Evolutionary conservation across 106 monocot species (phyloP).

Genomic region (Acorus calamus): DNA sequence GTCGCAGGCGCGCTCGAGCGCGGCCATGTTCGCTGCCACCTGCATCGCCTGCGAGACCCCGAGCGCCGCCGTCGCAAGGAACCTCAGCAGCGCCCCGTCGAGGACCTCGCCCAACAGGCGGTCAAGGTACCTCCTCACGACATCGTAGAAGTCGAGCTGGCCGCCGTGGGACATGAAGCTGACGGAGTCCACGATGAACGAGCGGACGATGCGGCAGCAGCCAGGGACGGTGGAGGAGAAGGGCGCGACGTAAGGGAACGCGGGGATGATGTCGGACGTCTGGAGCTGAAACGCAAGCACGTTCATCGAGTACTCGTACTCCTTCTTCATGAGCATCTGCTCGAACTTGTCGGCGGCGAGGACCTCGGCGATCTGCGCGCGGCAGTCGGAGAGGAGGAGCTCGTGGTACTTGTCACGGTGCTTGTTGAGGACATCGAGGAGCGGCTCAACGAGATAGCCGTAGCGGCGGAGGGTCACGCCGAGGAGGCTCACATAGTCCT

Average conservation of each 20-base stretch:
- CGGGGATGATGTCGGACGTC: conserved; percentile 77
- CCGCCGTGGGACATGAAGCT: conserved; percentile 96
- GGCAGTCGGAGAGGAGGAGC: conserved; percentile 80
- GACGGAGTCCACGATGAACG: conserved; percentile 89
- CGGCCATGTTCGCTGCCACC: conserved; percentile 89
- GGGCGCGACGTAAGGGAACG: conserved; percentile 89
- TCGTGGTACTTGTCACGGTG: conserved; percentile 98
- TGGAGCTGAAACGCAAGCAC: conserved; percentile 89
- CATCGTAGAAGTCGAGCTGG: conserved; percentile 63
- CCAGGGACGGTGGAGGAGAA: conserved; percentile 86
- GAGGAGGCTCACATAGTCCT: conserved; percentile 78
- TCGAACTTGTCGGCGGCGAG: conserved; percentile 71
- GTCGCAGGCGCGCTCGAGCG: conserved; percentile 83
- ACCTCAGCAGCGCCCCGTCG: conserved; percentile 59
- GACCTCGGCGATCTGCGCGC: conserved; percentile 72
- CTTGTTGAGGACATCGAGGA: conserved; percentile 73
- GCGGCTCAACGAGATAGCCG: conserved; percentile 59
- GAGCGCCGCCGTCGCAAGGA: conserved; percentile 43
- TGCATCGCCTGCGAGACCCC: conserved; percentile 92
- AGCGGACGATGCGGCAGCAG: conserved; percentile 81
- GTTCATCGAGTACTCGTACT: conserved; percentile 99
- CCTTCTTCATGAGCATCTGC: conserved; percentile 97
- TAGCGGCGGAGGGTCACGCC: conserved; percentile 68
- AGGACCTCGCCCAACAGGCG: conserved; percentile 60
- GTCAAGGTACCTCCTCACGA: conserved; percentile 84